Evolutionary conservation across 169 alveolate genomes (phyloP), one percentile per base, ranked within the genome.

Genomic region (Cryptosporidium viatorum): DNA sequence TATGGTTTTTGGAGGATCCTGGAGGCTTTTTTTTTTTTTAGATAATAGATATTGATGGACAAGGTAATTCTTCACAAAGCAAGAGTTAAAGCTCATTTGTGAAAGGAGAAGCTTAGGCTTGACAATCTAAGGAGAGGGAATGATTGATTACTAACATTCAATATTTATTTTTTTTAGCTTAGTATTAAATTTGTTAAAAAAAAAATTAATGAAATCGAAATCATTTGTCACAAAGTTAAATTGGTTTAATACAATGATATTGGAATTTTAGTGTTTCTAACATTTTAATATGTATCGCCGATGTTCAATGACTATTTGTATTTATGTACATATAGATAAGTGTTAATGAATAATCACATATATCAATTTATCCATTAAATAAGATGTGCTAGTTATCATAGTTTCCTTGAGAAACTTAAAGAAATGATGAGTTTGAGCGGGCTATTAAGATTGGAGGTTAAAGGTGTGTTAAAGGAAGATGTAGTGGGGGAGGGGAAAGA

Each of bases 21-120:
- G 67, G 67, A 37, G 67, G 21, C 67, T 23, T 55, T 55, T 55
- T 55, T 55, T 50, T 52, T 52, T n/a, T n/a, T 23, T 55, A 55
- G 29, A 26, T 55, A 37, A 9, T 55, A 55, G 3, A n/a, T 52
- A 12, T n/a, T 26, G 21, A 55, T 55, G 29, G 5, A 26, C 18
- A n/a, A 23, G 55, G 16, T 14, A 48, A 16, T 48, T 9, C 23
- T 26, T 2, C 39, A 55, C 67, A 55, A n/a, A 26, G 29, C 21
- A 55, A 55, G 67, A 55, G 18, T n/a, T 55, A 26, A 26, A n/a
- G 14, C 67, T 55, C 29, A 6, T 51, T 55, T 55, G 67, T 55
- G 67, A 14, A 48, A 16, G n/a, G 14, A 48, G 14, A 7, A 41
- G 12, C 8, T 41, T 48, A 12, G 67, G 18, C 39, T 21, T 23